Evolutionary conservation across 2,329 filamentous ascomycete species (phyloP), one percentile per base, ranked within the genome.

Genomic region (Ceratocystis eucalypticola): DNA sequence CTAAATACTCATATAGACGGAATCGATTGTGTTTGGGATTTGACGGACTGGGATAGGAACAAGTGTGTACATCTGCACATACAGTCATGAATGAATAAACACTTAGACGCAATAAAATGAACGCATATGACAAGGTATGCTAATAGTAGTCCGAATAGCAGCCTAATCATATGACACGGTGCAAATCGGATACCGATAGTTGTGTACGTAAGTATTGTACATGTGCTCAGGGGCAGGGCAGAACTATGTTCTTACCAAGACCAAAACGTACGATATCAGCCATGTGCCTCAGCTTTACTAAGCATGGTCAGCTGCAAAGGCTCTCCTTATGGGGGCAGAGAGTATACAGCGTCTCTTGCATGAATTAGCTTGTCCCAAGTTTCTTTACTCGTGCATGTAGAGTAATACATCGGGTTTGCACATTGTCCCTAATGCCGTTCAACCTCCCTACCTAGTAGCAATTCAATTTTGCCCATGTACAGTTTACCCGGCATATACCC

Each of bases 251-350:
- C 48, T 28, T 41, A 41, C 37, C 20, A n/a, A 25, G 20, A 22
- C 3, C 48, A 59, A 59, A 59, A 59, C 53, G 33, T 59, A 59
- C 53, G 53, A 59, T 59, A 20, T 59, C 48, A 12, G 46, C 12
- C 48, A 12, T 25, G 48, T 12, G 20, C 8, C 46, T 50, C 6
- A 22, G 20, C 3, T 53, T 12, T 53, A 10, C n/a, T 25, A 50
- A 20, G n/a, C 15, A 17, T 20, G 25, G 48, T 22, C 20, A 53
- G 20, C 48, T 25, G 8, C 48, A 53, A 25, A 1, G 6, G 20
- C 3, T 20, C 8, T 10, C 5, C 25, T 22, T 53, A 25, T 33
- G 2, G 30, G 30, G 5, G 30, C 30, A 33, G 30, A 33, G 30
- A 33, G 30, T 12, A 53, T 15, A 25, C 48, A 25, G 48, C 20